phyloP scores from a whole-genome alignment of 2,329 filamentous ascomycete genomes.

The Clonostachys byssicola region DNA sequence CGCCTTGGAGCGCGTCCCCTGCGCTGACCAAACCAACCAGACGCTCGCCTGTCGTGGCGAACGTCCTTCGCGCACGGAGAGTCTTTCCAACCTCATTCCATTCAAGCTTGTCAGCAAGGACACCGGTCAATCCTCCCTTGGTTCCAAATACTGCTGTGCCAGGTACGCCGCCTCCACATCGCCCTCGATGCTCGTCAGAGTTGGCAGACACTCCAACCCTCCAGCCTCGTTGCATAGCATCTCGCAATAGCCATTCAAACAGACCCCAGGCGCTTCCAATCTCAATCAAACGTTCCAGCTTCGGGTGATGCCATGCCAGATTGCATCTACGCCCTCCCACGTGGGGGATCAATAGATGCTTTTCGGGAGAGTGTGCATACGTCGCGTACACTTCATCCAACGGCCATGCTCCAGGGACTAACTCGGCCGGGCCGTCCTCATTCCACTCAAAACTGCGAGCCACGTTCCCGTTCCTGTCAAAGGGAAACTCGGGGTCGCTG shows the following conservation, averaged over 20 bases:
- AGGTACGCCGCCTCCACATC: slow-evolving; percentile 26
- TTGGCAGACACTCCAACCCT: slow-evolving; percentile 26
- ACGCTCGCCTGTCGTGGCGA: slow-evolving; percentile 21
- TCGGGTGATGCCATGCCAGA: slow-evolving; percentile 26
- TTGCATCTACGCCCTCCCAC: slow-evolving; percentile 26
- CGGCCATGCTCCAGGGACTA: slow-evolving; percentile 24
- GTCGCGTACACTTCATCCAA: slow-evolving; percentile 29
- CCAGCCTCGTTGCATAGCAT: slow-evolving; percentile 21
- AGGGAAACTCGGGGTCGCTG: slow-evolving; percentile 16
- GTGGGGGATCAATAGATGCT: slow-evolving; percentile 26
- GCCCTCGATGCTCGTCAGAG: slow-evolving; percentile 25
- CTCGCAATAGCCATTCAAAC: slow-evolving; percentile 25
- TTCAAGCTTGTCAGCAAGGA: slow-evolving; percentile 11
- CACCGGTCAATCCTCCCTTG: slow-evolving; percentile 18
- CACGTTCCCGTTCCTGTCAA: slow-evolving; percentile 21
- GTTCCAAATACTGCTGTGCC: slow-evolving; percentile 25
- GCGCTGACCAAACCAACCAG: slow-evolving; percentile 15
- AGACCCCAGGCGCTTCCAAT: slow-evolving; percentile 27
- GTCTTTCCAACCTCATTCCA: slow-evolving; percentile 11
- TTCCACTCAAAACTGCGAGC: slow-evolving; percentile 29
- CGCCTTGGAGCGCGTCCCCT: slow-evolving; percentile 13
- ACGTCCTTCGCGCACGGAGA: slow-evolving; percentile 17
- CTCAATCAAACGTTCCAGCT: slow-evolving; percentile 24
- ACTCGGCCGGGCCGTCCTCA: slow-evolving; percentile 21
- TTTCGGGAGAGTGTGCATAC: slow-evolving; percentile 20